phyloP scores from a whole-genome alignment of 192 early-diverging fungal genomes.

The Coemansia sp. region DNA sequence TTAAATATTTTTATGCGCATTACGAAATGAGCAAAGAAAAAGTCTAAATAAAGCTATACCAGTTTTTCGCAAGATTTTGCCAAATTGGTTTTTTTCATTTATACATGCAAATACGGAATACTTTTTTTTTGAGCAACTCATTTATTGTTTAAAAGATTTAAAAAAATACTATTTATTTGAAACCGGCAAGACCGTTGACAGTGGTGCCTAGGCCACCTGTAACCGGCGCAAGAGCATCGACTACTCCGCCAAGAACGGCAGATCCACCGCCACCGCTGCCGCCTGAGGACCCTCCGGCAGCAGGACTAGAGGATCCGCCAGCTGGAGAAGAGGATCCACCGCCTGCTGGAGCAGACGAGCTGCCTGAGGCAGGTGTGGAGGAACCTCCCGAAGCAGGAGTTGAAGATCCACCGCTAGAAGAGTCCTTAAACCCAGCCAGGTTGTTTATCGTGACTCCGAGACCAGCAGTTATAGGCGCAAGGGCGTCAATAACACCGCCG shows the following conservation, averaged over 20 bases:
- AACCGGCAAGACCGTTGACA: not conserved
- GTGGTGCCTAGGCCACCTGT: not conserved
- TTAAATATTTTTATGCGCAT: too few species aligned
- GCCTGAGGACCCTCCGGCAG: not conserved
- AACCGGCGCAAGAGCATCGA: not conserved
- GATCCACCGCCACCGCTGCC: not conserved
- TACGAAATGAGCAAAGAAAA: too few species aligned
- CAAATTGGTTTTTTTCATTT: too few species aligned
- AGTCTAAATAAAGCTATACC: too few species aligned
- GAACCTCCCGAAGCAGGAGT: not conserved
- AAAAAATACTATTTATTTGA: not conserved
- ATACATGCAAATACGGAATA: too few species aligned
- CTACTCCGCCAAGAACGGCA: constrained; percentile 5
- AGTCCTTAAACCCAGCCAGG: not conserved
- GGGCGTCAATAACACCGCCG: constrained; percentile 7
- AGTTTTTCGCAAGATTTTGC: too few species aligned
- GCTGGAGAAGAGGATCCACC: not conserved
- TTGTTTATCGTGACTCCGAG: constrained; percentile 6
- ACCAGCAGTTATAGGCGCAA: constrained; percentile 9
- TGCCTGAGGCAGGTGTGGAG: not conserved
- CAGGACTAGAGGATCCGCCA: not conserved
- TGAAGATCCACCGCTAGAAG: constrained; percentile 1
- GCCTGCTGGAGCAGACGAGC: not conserved
- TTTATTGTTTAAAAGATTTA: not conserved
- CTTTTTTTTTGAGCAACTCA: too few species aligned